A percentile compares a stretch with the other conserved stretches of the same genome.
Conservation (phyloP, 176 grass and related monocot genomes). For the Bothriochloa decipiens region DNA sequence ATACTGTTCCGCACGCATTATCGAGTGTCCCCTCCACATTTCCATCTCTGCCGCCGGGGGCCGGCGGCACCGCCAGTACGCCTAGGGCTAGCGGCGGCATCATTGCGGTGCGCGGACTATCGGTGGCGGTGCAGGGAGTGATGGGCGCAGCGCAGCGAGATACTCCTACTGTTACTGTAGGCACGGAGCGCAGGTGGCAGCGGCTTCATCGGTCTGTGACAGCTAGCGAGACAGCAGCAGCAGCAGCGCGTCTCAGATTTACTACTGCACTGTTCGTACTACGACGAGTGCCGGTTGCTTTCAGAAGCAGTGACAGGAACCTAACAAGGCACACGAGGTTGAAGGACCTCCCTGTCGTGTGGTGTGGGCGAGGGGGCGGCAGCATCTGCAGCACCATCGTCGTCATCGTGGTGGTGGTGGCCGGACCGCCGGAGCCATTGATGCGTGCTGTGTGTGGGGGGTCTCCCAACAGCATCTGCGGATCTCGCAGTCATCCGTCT, state of each 20-base stretch:
- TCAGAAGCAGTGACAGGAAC: conserved; percentile 2
- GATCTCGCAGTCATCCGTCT: background rate
- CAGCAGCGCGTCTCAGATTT: no score
- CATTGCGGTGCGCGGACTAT: background rate
- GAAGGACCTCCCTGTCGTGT: no score
- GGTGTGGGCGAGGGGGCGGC: background rate
- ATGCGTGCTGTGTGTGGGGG: background rate
- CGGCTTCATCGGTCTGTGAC: no score
- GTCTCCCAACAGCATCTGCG: background rate
- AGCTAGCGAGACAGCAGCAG: no score
- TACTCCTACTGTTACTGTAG: background rate
- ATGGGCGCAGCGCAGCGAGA: background rate
- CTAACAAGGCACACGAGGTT: background rate
- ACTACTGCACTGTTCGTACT: background rate
- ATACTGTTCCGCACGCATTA: background rate
- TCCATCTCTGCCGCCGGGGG: background rate
- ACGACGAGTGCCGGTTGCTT: background rate
- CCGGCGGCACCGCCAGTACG: no score
- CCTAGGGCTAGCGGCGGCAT: background rate
- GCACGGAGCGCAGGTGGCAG: no score
- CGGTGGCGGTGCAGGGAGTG: background rate
- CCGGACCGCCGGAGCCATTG: conserved; percentile 6
- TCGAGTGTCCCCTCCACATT: background rate
- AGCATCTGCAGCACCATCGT: background rate
- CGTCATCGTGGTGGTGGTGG: background rate